Evolutionary conservation across 2,329 filamentous ascomycete genomes (phyloP).

Genomic region (Aaosphaeria pasadenensis): DNA sequence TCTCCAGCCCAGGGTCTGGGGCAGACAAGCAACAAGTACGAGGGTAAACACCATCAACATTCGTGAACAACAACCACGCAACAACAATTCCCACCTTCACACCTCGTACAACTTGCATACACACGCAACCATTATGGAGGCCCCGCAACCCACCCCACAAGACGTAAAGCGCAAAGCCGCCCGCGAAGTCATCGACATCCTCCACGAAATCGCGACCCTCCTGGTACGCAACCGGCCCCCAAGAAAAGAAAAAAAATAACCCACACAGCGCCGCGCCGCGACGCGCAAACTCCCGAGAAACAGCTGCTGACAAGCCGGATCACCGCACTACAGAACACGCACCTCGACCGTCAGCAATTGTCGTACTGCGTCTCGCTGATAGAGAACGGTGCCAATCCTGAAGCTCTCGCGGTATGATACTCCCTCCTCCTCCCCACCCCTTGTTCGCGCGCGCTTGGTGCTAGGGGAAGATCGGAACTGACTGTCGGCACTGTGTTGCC

Average conservation of each 20-base stretch:
- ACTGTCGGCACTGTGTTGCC: neutral
- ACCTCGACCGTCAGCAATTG: constrained; percentile 84
- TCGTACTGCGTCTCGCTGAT: constrained; percentile 96
- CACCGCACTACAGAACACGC: constrained; percentile 68
- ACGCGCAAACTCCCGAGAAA: neutral
- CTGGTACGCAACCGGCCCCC: constrained; percentile 58
- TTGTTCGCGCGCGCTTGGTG: no score
- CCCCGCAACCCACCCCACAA: constrained; percentile 11
- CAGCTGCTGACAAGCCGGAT: neutral
- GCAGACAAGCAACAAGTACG: no score
- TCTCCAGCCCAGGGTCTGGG: no score
- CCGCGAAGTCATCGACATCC: constrained; percentile 75
- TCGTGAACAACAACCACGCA: neutral
- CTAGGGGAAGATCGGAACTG: no score
- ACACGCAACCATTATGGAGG: constrained; percentile 12
- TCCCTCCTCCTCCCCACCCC: no score
- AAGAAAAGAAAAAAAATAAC: neutral
- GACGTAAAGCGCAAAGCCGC: constrained; percentile 67
- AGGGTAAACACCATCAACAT: neutral
- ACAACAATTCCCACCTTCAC: neutral
- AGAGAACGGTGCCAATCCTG: constrained; percentile 94
- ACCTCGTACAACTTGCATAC: constrained; percentile 1
- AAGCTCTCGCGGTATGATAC: constrained; percentile 79
- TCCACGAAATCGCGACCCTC: constrained; percentile 83
- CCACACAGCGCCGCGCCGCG: neutral